Conservation (phyloP, 1,139 yeast species). For the Candida buenavistaensis region DNA sequence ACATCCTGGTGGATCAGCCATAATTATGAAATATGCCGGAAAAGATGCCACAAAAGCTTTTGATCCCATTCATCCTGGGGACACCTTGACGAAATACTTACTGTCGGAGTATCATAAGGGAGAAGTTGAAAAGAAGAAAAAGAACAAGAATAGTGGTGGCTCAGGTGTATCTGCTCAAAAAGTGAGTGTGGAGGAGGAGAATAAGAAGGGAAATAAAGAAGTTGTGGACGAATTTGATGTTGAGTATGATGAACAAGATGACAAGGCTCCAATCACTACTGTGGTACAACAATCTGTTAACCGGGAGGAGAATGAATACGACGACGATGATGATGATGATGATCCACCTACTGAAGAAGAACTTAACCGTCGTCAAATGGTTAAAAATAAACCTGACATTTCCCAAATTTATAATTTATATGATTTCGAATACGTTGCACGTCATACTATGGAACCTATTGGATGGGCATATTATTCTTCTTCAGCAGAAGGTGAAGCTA, state of each 20-base stretch:
- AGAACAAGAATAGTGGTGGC: constrained; percentile 8
- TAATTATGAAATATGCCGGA: constrained; percentile 56
- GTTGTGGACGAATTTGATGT: constrained; percentile 47
- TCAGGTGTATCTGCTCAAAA: constrained; percentile 5
- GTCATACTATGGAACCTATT: constrained; percentile 62
- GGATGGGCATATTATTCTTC: constrained; percentile 94
- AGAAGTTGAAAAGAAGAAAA: constrained; percentile 26
- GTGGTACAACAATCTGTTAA: constrained; percentile 6
- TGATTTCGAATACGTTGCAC: constrained; percentile 85
- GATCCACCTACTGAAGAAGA: constrained; percentile 35
- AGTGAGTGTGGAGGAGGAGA: too few species aligned
- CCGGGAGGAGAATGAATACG: constrained; percentile 22
- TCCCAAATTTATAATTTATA: constrained; percentile 65
- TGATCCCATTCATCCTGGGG: constrained; percentile 82
- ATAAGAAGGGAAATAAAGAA: constrained; percentile 2
- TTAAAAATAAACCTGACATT: constrained; percentile 57
- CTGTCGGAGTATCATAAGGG: constrained; percentile 33
- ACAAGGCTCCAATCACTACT: constrained; percentile 25
- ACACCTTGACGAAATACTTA: constrained; percentile 57
- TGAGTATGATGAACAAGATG: constrained; percentile 47
- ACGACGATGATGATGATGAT: constrained; percentile 32
- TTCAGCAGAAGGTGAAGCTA: constrained; percentile 90
- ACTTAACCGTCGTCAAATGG: constrained; percentile 24
- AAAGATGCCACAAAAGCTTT: constrained; percentile 61
- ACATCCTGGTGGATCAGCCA: constrained; percentile 57